phyloP scores from a whole-genome alignment of 2,329 filamentous ascomycete genomes.

The Stagonosporopsis vannaccii region DNA sequence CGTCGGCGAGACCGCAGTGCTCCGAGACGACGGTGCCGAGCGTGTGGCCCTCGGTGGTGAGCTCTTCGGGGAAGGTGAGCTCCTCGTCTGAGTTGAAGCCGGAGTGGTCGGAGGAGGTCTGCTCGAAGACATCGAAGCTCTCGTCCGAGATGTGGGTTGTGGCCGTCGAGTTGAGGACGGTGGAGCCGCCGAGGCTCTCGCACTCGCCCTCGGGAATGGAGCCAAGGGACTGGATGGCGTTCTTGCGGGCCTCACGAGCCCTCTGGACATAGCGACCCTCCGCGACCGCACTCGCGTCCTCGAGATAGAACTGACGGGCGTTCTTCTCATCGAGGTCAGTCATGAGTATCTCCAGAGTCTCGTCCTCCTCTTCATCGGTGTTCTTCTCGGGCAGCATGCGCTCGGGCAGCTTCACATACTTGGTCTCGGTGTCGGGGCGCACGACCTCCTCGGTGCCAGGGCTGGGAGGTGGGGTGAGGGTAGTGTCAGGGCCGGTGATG shows the following conservation, averaged over 20 bases:
- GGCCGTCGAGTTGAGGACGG: constrained; percentile 50
- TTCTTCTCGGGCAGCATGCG: constrained; percentile 55
- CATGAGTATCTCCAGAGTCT: constrained; percentile 76
- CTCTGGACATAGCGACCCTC: constrained; percentile 77
- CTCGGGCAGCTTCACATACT: constrained; percentile 66
- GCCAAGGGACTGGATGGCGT: constrained; percentile 66
- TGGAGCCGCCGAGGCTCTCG: constrained; percentile 46
- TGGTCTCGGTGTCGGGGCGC: constrained; percentile 62
- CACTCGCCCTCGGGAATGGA: constrained; percentile 62
- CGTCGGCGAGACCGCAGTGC: constrained; percentile 82
- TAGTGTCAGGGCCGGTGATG: constrained; percentile 83
- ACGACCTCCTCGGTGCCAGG: constrained; percentile 62
- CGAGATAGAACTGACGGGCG: constrained; percentile 73
- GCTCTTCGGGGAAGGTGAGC: constrained; percentile 69
- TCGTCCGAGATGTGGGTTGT: constrained; percentile 60
- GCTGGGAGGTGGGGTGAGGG: constrained; percentile 82
- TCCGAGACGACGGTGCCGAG: constrained; percentile 93
- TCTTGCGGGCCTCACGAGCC: constrained; percentile 68
- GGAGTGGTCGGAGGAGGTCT: constrained; percentile 69
- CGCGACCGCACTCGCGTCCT: constrained; percentile 88
- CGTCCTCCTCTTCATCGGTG: constrained; percentile 67
- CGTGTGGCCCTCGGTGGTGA: constrained; percentile 92
- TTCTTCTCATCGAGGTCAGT: constrained; percentile 72
- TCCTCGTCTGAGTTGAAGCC: constrained; percentile 66
- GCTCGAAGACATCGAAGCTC: constrained; percentile 80